Evolutionary conservation across 805 yeast species (phyloP).

Genomic region (Candida railenensis): DNA sequence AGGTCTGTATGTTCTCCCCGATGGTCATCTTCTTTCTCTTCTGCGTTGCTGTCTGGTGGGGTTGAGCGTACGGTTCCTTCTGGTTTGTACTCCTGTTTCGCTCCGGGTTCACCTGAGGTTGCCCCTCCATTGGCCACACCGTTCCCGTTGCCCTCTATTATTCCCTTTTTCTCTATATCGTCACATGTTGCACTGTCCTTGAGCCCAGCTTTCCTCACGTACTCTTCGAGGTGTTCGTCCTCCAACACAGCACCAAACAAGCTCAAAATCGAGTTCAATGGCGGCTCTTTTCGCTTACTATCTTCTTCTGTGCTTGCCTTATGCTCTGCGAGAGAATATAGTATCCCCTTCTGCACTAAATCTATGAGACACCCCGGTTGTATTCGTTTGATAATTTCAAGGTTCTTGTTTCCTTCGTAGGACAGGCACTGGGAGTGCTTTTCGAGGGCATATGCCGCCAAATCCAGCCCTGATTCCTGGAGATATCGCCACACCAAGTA

Average conservation of each 20-base stretch:
- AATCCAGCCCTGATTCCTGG: constrained; percentile 78
- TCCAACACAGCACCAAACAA: constrained; percentile 54
- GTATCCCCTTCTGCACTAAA: constrained; percentile 81
- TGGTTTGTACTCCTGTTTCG: too few species aligned
- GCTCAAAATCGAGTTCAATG: constrained; percentile 35
- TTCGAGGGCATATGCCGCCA: constrained; percentile 77
- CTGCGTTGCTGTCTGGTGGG: too few species aligned
- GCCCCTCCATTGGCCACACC: too few species aligned
- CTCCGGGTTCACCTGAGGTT: too few species aligned
- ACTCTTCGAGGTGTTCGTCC: constrained; percentile 29
- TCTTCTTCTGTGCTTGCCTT: constrained; percentile 30
- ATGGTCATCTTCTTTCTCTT: too few species aligned
- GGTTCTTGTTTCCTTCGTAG: constrained; percentile 46
- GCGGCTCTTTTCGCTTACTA: constrained; percentile 1
- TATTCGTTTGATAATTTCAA: constrained; percentile 43
- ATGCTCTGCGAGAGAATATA: constrained; percentile 70
- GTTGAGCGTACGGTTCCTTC: too few species aligned
- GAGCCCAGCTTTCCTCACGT: constrained; percentile 2
- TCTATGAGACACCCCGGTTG: constrained; percentile 82
- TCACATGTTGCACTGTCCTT: constrained; percentile 2
- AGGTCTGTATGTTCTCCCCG: too few species aligned
- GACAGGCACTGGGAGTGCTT: constrained; percentile 65
- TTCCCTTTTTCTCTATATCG: constrained; percentile 5
- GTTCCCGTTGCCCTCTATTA: constrained; percentile 6
- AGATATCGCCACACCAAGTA: constrained; percentile 91